Percentiles rank a stretch among this genome's conserved stretches.
Evolutionary conservation across 2,329 filamentous ascomycete genomes (phyloP).

Genomic region (Neopestalotiopsis rosae): DNA sequence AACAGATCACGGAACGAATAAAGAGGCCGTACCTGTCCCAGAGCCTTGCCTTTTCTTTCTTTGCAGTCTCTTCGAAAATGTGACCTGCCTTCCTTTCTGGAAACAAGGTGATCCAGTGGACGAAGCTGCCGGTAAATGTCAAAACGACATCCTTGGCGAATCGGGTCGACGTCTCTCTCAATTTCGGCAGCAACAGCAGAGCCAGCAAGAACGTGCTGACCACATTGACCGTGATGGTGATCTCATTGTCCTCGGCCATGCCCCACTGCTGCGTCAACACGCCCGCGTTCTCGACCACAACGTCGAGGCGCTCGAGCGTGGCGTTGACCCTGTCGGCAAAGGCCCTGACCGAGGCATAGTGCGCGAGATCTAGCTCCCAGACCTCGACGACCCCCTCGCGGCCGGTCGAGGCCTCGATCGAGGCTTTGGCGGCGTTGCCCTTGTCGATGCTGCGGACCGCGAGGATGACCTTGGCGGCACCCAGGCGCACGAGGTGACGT

Average conservation of each 20-base stretch:
- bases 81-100: constrained; percentile 18
- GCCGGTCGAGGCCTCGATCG: constrained; percentile 31
- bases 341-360: constrained; percentile 43
- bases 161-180: constrained; percentile 29
- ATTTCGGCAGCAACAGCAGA: constrained; percentile 36
- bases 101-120: constrained; percentile 24
- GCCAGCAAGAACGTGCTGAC: constrained; percentile 35
- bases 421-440: constrained; percentile 43
- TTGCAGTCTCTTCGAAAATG: constrained; percentile 21
- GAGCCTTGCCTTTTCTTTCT: constrained; percentile 17
- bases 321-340: constrained; percentile 41
- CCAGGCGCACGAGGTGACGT: constrained; percentile 31
- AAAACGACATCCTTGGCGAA: constrained; percentile 19
- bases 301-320: constrained; percentile 47
- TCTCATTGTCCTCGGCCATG: constrained; percentile 51
- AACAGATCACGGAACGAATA: background rate
- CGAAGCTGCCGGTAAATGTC: constrained; percentile 25
- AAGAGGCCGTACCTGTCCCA: constrained; percentile 3
- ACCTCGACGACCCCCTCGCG: constrained; percentile 39
- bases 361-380: constrained; percentile 49
- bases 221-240: constrained; percentile 47
- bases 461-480: constrained; percentile 34
- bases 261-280: constrained; percentile 44
- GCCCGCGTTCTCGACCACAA: constrained; percentile 48
- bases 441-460: constrained; percentile 29